These are phyloP conservation scores for Candida morakotiae DNA, from an alignment of 805 yeast genomes.

Conservation along the genomic window DNA sequence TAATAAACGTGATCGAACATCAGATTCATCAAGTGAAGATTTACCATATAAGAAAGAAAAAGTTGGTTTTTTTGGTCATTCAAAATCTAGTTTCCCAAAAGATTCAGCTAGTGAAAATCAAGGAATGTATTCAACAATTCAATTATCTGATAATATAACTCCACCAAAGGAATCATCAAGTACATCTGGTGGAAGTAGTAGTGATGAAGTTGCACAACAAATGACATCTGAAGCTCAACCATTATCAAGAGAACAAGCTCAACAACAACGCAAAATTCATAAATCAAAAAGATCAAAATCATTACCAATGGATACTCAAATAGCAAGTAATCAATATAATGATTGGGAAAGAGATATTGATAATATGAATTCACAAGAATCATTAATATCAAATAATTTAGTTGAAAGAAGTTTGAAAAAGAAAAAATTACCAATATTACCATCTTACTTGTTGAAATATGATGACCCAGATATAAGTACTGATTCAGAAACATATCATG, in stretches of 20 bases:
- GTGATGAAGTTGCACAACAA: conserved; percentile 7
- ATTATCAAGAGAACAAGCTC: conserved; percentile 3
- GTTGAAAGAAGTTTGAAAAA: conserved; percentile 22
- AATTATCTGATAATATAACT: background rate
- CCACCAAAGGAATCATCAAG: conserved; percentile 6
- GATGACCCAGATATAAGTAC: conserved; percentile 16
- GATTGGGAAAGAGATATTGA: conserved; percentile 9
- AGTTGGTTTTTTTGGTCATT: conserved; percentile 7
- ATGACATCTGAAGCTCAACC: conserved; percentile 3
- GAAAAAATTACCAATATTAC: conserved; percentile 26
- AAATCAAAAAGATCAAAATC: conserved; percentile 1
- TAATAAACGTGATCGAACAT: conserved; percentile 4
- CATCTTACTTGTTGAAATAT: conserved; percentile 8
- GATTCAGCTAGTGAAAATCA: conserved; percentile 8
- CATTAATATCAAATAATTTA: conserved; percentile 6
- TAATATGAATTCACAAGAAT: conserved; percentile 1
- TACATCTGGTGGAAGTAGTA: conserved; percentile 5
- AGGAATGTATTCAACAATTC: conserved; percentile 6
- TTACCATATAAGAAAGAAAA: conserved; percentile 7
- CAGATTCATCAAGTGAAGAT: conserved; percentile 6
- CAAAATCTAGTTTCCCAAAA: conserved; percentile 6
- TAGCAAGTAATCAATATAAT: background rate
- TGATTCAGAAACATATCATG: conserved; percentile 13
- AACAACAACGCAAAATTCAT: conserved; percentile 1
- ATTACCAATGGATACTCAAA: background rate